A percentile compares a stretch with the other conserved stretches of the same genome.
Conservation (phyloP, 164 flowering plant species). For the Liriodendron chinense region DNA sequence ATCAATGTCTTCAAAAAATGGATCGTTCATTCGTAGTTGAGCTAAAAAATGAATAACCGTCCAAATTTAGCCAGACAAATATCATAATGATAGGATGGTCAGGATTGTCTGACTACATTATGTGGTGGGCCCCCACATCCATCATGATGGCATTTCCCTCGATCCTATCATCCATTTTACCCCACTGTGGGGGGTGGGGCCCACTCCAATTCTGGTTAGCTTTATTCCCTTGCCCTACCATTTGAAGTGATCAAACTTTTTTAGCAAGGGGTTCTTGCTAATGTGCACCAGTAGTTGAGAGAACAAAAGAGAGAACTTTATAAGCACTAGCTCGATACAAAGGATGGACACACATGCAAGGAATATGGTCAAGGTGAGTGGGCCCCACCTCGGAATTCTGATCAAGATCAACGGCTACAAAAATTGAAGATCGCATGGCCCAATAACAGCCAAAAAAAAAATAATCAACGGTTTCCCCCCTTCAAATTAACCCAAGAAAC, state of each 20-base stretch:
- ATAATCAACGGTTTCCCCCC: conserved; percentile 5
- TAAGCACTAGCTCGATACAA: neutral
- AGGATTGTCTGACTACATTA: neutral
- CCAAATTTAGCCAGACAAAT: no score
- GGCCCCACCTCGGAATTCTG: neutral
- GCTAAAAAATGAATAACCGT: no score
- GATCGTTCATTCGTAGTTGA: no score
- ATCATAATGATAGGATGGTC: no score
- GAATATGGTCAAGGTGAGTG: neutral
- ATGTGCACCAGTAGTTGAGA: neutral
- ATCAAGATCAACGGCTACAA: conserved; percentile 13
- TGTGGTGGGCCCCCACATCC: neutral
- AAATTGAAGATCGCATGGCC: conserved; percentile 5
- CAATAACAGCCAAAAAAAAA: conserved; percentile 39
- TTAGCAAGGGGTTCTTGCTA: neutral
- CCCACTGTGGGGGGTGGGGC: no score
- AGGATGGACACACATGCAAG: neutral
- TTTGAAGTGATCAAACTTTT: neutral
- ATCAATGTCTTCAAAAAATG: no score
- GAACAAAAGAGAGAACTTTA: neutral
- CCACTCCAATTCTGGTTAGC: neutral
- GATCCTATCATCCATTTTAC: no score
- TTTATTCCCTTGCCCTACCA: neutral
- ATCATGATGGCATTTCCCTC: no score
- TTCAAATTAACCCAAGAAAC: conserved; percentile 62